Evolutionary conservation across 768 basidiomycete genomes (phyloP).

Genomic region (Hypsizygus marmoreus): DNA sequence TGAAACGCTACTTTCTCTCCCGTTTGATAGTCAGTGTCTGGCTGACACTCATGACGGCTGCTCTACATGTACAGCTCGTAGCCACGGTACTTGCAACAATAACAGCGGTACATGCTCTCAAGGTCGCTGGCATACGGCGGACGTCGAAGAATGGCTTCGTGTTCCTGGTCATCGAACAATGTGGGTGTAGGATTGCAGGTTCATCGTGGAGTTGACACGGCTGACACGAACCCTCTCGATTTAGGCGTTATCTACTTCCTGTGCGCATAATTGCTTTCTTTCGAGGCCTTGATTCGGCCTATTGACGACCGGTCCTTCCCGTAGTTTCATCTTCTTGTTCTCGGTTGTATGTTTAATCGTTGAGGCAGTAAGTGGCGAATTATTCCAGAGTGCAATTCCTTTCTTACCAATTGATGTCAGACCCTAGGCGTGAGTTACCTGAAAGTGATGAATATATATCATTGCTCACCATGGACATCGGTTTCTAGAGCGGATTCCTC

Average conservation of each 20-base stretch:
- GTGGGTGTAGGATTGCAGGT: conserved; percentile 6
- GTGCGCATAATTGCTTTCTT: conserved; percentile 9
- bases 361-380: conserved; percentile 2
- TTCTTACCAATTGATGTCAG: conserved; percentile 21
- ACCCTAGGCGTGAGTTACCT: background rate
- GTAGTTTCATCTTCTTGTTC: conserved; percentile 12
- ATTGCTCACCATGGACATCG: too few species aligned
- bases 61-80: conserved; percentile 25
- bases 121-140: conserved; percentile 12
- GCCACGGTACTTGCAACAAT: conserved; percentile 25
- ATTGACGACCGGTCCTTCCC: conserved; percentile 19
- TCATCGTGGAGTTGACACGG: background rate
- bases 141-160: conserved; percentile 17
- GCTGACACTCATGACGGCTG: conserved; percentile 26
- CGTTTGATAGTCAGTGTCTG: conserved; percentile 13
- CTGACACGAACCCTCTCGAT: background rate
- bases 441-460: background rate
- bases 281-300: conserved; percentile 8
- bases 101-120: conserved; percentile 23
- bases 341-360: background rate
- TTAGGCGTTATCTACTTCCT: conserved; percentile 29
- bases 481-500: conserved; percentile 27
- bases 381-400: too few species aligned
- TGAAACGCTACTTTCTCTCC: too few species aligned
- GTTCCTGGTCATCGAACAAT: conserved; percentile 28